Evolutionary conservation across 108 stramenopile genomes (phyloP), one percentile per base, ranked within the genome.

Genomic region (Aurantiochytrium sp.): DNA sequence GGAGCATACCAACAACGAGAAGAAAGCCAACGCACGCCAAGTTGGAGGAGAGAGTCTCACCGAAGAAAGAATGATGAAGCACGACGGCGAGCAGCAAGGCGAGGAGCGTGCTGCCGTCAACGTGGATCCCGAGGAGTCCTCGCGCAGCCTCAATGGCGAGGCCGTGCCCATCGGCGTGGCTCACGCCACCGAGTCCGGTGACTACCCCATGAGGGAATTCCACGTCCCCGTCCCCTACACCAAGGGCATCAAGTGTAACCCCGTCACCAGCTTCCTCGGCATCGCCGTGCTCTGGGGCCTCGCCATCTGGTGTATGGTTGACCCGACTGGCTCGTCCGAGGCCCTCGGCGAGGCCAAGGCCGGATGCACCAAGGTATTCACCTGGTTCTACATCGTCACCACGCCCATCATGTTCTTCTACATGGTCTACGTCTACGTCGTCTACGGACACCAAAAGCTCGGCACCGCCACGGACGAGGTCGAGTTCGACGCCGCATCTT

Each of bases 381-480:
- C 89, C 35, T 90, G 89, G 89, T 83, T 90, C 72, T 90, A 90
- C 83, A 58, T 90, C 2, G 76, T 19, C 23, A 53, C 89, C 23
- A 64, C 23, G 57, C 42, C 71, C 28, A n/a, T 73, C 5, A 69
- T 64, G 89, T 29, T 72, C 58, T 57, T 83, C 83, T 83, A 87
- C 4, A 28, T 59, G 35, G 10, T 87, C 72, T 58, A 59, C 58
- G 19, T 87, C 47, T 29, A 19, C 51, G 58, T 43, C 49, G 29
- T 72, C 21, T 94, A 88, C 72, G 94, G 94, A 14, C 45, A 94
- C 49, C 87, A 94, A 60, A 93, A 93, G 89, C 89, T 95, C 5
- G 95, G 94, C n/a, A 44, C 87, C 23, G 90, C 93, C 57, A 72
- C 87, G 29, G 64, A 64, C 49, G 43, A 87, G 60, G 94, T 94